Evolutionary conservation across 441 rosid genomes (phyloP).

Genomic region (Arabidopsis lyrata): DNA sequence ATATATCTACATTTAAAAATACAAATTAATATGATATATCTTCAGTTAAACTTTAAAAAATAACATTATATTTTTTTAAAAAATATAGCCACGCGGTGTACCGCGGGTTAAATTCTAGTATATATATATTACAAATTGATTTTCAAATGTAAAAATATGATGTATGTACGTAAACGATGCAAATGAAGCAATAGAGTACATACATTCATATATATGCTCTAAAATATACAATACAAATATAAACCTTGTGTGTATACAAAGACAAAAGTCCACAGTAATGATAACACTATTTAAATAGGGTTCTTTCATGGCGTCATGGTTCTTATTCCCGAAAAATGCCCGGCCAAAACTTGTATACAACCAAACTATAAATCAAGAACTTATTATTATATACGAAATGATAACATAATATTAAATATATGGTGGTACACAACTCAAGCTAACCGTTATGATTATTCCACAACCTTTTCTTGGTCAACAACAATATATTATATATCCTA

Average conservation of each 20-base stretch:
- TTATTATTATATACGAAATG: slow-evolving; percentile 38
- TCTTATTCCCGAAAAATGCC: slow-evolving; percentile 62
- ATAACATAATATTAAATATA: slow-evolving; percentile 41
- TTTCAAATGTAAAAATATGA: background rate
- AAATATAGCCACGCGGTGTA: no score
- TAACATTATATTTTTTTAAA: no score
- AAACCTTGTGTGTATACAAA: slow-evolving; percentile 36
- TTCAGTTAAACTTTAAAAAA: no score
- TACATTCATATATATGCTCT: slow-evolving; percentile 13
- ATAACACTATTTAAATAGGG: slow-evolving; percentile 42
- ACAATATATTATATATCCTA: slow-evolving; percentile 53
- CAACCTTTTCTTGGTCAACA: slow-evolving; percentile 62
- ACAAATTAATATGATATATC: no score
- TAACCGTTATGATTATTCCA: slow-evolving; percentile 79
- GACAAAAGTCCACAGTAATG: slow-evolving; percentile 44
- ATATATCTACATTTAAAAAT: no score
- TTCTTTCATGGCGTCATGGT: slow-evolving; percentile 53
- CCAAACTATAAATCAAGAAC: slow-evolving; percentile 49
- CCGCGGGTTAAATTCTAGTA: no score
- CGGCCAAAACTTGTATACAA: slow-evolving; percentile 75
- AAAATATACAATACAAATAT: background rate
- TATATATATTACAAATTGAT: background rate
- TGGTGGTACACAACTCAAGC: slow-evolving; percentile 63
- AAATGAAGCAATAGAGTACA: slow-evolving; percentile 2
- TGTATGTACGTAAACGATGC: background rate